Percentiles rank a stretch among this genome's conserved stretches.
Evolutionary conservation across 1,139 yeast species (phyloP).

Genomic region (Suhomyces guaymorum): DNA sequence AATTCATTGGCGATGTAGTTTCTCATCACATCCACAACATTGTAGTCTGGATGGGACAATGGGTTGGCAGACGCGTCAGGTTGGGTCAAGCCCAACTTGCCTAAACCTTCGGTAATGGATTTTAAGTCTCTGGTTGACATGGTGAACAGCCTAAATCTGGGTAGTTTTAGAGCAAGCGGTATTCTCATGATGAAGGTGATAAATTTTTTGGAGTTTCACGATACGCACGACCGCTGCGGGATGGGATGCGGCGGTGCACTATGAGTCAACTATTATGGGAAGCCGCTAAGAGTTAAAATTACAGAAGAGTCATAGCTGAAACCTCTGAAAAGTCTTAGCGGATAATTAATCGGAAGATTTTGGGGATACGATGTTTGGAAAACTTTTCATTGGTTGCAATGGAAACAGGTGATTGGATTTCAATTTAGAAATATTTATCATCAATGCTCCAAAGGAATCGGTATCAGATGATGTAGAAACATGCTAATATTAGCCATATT

Average conservation of each 20-base stretch:
- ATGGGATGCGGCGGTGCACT: slow-evolving; percentile 2
- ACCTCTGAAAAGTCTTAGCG: too few species aligned
- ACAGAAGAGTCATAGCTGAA: too few species aligned
- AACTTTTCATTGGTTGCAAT: too few species aligned
- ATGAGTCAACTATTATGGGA: not conserved
- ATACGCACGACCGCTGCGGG: slow-evolving; percentile 6
- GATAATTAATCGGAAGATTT: too few species aligned
- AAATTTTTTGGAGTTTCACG: slow-evolving; percentile 8
- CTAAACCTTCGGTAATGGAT: slow-evolving; percentile 38
- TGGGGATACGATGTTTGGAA: too few species aligned
- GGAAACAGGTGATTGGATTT: too few species aligned
- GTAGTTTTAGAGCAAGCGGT: slow-evolving; percentile 8
- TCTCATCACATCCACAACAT: slow-evolving; percentile 81
- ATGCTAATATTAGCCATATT: too few species aligned
- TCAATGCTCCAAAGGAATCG: too few species aligned
- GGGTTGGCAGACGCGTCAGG: slow-evolving; percentile 21
- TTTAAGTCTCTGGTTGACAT: slow-evolving; percentile 11
- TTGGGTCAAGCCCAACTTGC: slow-evolving; percentile 37
- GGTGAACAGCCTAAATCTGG: slow-evolving; percentile 10
- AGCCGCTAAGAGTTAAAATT: too few species aligned
- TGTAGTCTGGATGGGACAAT: slow-evolving; percentile 65
- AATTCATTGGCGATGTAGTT: slow-evolving; percentile 84
- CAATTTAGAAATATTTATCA: too few species aligned
- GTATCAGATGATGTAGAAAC: too few species aligned
- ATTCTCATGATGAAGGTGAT: slow-evolving; percentile 8